A percentile compares a stretch with the other conserved stretches of the same genome.
phyloP scores from a whole-genome alignment of 2,329 filamentous ascomycete genomes.

The Xylaria multiplex region DNA sequence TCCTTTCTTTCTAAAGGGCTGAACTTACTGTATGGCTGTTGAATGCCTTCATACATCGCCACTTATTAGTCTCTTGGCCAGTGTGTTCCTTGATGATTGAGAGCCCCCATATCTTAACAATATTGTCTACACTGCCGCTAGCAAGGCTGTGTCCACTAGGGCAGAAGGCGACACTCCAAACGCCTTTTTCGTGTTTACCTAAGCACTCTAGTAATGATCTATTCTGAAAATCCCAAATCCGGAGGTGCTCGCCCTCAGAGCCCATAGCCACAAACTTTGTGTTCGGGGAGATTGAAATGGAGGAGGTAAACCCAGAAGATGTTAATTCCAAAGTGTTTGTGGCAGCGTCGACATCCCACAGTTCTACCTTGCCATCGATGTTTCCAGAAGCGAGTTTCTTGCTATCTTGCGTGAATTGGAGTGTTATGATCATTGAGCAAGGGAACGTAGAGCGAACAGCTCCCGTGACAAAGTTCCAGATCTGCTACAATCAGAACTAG shows the following conservation, averaged over 20 bases:
- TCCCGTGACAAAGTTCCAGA: not conserved
- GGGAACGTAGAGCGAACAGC: too few relatives aligned
- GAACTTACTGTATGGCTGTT: not conserved
- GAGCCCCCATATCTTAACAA: not conserved
- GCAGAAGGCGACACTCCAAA: not conserved
- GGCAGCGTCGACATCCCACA: not conserved
- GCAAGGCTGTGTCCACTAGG: not conserved
- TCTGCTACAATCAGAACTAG: not conserved
- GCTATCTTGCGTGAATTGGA: not conserved
- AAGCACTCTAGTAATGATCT: not conserved
- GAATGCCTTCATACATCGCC: not conserved
- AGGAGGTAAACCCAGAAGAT: too few relatives aligned
- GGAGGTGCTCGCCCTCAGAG: not conserved
- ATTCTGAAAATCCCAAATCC: not conserved
- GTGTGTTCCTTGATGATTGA: not conserved
- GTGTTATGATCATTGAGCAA: not conserved
- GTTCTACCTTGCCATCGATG: not conserved
- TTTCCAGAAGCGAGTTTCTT: not conserved
- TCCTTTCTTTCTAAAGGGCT: not conserved
- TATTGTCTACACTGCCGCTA: not conserved
- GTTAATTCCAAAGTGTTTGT: not conserved
- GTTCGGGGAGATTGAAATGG: not conserved
- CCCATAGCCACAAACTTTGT: not conserved
- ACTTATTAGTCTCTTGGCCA: not conserved
- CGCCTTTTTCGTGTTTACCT: not conserved